Evolutionary conservation across 1,284 basidiomycete species (phyloP).

Genomic region (Takashimella koratensis): DNA sequence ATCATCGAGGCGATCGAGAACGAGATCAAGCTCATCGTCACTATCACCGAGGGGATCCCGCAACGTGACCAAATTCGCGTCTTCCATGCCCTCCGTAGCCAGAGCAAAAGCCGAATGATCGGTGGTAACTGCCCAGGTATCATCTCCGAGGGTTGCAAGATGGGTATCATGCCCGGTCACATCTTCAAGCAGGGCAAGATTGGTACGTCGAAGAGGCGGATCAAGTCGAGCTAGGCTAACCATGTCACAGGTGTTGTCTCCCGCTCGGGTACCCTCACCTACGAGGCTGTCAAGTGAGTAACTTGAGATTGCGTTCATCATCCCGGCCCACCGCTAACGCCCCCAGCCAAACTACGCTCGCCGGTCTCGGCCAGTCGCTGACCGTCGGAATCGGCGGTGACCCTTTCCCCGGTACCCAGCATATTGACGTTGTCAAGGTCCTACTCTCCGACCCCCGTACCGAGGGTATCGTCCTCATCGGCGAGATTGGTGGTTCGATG

Average conservation of each 20-base stretch:
- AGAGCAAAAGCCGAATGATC: conserved; percentile 90
- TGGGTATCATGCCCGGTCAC: conserved; percentile 98
- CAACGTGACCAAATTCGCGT: conserved; percentile 93
- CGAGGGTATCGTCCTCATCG: conserved; percentile 95
- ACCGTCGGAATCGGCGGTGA: conserved; percentile 98
- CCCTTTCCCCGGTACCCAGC: conserved; percentile 84
- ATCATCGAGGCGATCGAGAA: conserved; percentile 97
- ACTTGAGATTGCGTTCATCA: background rate
- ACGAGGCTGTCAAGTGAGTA: conserved; percentile 51
- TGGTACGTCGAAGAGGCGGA: conserved; percentile 63
- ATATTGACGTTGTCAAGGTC: conserved; percentile 92
- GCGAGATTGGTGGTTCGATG: conserved; percentile 98
- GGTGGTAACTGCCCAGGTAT: conserved; percentile 95
- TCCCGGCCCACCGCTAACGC: background rate
- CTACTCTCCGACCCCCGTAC: conserved; percentile 92
- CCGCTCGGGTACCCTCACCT: conserved; percentile 74
- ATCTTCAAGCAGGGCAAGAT: conserved; percentile 95
- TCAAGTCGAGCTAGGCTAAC: background rate
- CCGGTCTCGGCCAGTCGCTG: conserved; percentile 93
- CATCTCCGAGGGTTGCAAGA: conserved; percentile 97
- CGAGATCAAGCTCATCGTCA: conserved; percentile 93
- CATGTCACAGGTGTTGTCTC: conserved; percentile 92
- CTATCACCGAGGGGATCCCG: conserved; percentile 96
- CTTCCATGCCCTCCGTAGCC: conserved; percentile 87
- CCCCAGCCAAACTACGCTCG: conserved; percentile 83